Evolutionary conservation across 139 green algal species (phyloP).

Genomic region (Coelastrella sp.): DNA sequence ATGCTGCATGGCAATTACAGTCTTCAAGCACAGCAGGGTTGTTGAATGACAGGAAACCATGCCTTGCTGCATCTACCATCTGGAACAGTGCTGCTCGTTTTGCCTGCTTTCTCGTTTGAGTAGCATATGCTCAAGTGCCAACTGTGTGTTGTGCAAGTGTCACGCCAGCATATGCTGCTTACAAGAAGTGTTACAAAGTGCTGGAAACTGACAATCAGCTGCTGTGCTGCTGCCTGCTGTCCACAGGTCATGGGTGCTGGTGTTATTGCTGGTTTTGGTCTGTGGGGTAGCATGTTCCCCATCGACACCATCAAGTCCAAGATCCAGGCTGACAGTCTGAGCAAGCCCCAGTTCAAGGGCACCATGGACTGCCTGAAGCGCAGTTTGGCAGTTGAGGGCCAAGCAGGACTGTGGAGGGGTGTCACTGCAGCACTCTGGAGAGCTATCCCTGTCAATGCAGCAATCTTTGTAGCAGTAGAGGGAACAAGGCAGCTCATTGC

Average conservation of each 20-base stretch:
- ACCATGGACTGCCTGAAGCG: conserved; percentile 55
- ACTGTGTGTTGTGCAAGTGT: no score
- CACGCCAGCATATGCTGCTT: no score
- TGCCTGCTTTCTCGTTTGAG: no score
- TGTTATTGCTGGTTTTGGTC: conserved; percentile 61
- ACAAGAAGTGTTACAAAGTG: no score
- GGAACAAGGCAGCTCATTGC: conserved; percentile 52
- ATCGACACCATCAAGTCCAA: conserved; percentile 71
- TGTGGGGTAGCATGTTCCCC: conserved; percentile 69
- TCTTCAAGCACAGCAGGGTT: no score
- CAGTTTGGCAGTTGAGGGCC: conserved; percentile 46
- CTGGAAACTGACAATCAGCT: no score
- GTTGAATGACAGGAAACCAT: no score
- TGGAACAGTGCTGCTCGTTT: no score
- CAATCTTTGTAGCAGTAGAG: conserved; percentile 68
- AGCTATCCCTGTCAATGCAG: conserved; percentile 65
- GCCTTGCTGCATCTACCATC: no score
- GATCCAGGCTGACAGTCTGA: conserved; percentile 59
- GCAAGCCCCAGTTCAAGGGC: conserved; percentile 57
- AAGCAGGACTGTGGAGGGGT: conserved; percentile 57
- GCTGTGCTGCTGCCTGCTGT: no score
- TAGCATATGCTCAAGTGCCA: no score
- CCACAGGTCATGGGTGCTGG: conserved; percentile 48
- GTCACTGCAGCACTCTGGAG: conserved; percentile 61
- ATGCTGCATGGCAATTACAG: no score